Evolutionary conservation across 1,284 basidiomycete genomes (phyloP), one percentile per base, ranked within the genome.

Genomic region (Apiotrichum porosum): DNA sequence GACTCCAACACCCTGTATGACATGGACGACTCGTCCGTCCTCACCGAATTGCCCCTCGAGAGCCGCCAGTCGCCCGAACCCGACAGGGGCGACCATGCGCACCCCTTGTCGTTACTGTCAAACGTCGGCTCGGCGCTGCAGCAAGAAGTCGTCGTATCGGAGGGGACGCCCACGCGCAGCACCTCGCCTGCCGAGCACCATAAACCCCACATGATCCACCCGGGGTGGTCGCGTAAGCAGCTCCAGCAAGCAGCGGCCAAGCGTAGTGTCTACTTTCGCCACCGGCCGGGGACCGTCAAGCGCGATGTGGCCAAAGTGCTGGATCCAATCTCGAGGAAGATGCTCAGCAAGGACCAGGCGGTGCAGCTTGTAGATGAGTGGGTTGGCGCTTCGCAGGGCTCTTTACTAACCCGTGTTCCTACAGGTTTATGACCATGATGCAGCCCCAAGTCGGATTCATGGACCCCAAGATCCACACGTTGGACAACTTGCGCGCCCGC

Each of bases 301-400:
- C 44, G 50, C n/a, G 50, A 52, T 36, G 40, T 44, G 8, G 45
- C 44, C 14, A 19, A 30, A 9, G 34, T 42, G 13, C 32, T 52
- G 14, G 44, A 47, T 22, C 50, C 50, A 10, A 17, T 42, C 10
- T 35, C 35, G 18, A 26, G 42, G n/a, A 31, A 31, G 4, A 13
- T 52, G 18, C 14, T 52, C 6, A 32, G 30, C 9, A 44, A 47
- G 24, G 40, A 31, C 13, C 35, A 41, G 23, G 50, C 40, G 9
- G 26, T 30, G n/a, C 13, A 8, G n/a, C 45, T 52, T 15, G 17
- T 42, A 15, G 15, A 18, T 4, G 39, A 32, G 46, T 48, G 18
- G 24, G 39, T 28, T 10, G 19, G 13, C 19, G 9, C 8, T 5
- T 39, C 12, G 14, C 14, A 26, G 8, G 21, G 19, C 31, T 19